Conservation (phyloP, 1,284 basidiomycete genomes). For the Apiotrichum mycotoxinovorans region DNA sequence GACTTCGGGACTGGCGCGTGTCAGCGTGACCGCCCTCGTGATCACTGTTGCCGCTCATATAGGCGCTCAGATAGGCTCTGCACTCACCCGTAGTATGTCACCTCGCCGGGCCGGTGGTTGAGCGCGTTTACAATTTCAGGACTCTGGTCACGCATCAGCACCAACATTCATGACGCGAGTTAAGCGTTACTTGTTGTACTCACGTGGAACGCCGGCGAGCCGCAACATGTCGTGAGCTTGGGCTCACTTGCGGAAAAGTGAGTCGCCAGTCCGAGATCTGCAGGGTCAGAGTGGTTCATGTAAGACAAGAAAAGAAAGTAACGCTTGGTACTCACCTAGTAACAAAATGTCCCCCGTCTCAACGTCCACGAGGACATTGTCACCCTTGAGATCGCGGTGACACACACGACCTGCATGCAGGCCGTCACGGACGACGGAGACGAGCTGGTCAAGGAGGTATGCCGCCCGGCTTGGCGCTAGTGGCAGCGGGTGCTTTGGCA, state of each 20-base stretch:
- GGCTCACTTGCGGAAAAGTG: slow-evolving; percentile 56
- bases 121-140: slow-evolving; percentile 57
- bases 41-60: not conserved
- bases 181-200: slow-evolving; percentile 4
- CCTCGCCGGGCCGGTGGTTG: slow-evolving; percentile 52
- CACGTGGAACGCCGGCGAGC: slow-evolving; percentile 54
- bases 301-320: not conserved
- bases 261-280: slow-evolving; percentile 58
- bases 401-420: slow-evolving; percentile 56
- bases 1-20: slow-evolving; percentile 54
- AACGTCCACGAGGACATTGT: slow-evolving; percentile 45
- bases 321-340: slow-evolving; percentile 43
- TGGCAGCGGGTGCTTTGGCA: slow-evolving; percentile 30
- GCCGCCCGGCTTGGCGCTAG: slow-evolving; percentile 52
- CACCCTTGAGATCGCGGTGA: slow-evolving; percentile 58
- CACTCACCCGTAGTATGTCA: slow-evolving; percentile 52
- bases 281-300: not conserved
- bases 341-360: slow-evolving; percentile 50
- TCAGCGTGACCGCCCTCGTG: not conserved
- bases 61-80: not conserved
- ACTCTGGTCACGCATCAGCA: slow-evolving; percentile 36
- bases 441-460: slow-evolving; percentile 56
- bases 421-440: slow-evolving; percentile 54
- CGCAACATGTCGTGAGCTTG: slow-evolving; percentile 58
- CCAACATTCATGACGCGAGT: not conserved